Conservation (phyloP, 495 filamentous ascomycete genomes). For the Penicillium lividum region DNA sequence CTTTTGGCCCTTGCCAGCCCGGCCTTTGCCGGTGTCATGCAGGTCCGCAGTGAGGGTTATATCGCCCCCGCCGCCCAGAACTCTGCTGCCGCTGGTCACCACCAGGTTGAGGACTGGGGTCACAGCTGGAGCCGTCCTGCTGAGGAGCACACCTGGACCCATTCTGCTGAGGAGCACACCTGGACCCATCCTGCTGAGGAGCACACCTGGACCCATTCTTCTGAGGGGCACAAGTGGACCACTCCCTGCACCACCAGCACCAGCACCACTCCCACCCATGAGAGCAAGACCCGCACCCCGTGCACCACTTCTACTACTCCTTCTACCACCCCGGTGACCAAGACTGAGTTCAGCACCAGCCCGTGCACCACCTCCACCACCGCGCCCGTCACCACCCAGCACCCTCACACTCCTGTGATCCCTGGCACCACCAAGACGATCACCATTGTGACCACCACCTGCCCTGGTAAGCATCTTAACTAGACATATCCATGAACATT, state of each 20-base stretch:
- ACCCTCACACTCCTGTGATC: slow-evolving; percentile 18
- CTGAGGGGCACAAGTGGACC: slow-evolving; percentile 11
- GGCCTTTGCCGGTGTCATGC: slow-evolving; percentile 43
- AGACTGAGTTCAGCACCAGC: slow-evolving; percentile 1
- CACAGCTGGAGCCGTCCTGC: slow-evolving; percentile 11
- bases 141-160: slow-evolving; percentile 10
- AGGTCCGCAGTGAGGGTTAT: slow-evolving; percentile 28
- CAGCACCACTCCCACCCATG: slow-evolving; percentile 1
- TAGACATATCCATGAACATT: not conserved
- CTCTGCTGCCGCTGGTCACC: slow-evolving; percentile 5
- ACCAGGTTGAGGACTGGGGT: slow-evolving; percentile 1
- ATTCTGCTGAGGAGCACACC: slow-evolving; percentile 1
- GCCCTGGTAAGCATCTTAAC: slow-evolving; percentile 35
- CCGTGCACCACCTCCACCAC: slow-evolving; percentile 1
- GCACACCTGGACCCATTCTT: slow-evolving; percentile 3
- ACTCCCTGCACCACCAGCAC: slow-evolving; percentile 7
- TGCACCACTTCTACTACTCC: slow-evolving; percentile 1
- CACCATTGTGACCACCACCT: slow-evolving; percentile 38
- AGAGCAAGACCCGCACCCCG: not conserved
- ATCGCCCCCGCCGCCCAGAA: slow-evolving; percentile 10
- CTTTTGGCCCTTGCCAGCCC: slow-evolving; percentile 43
- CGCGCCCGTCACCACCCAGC: slow-evolving; percentile 20
- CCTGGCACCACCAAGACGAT: slow-evolving; percentile 33
- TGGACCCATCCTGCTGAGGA: slow-evolving; percentile 5
- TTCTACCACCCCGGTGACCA: not conserved